Base-by-base conservation (phyloP, 176 grass and related monocot genomes). In the Carex cristatella region DNA sequence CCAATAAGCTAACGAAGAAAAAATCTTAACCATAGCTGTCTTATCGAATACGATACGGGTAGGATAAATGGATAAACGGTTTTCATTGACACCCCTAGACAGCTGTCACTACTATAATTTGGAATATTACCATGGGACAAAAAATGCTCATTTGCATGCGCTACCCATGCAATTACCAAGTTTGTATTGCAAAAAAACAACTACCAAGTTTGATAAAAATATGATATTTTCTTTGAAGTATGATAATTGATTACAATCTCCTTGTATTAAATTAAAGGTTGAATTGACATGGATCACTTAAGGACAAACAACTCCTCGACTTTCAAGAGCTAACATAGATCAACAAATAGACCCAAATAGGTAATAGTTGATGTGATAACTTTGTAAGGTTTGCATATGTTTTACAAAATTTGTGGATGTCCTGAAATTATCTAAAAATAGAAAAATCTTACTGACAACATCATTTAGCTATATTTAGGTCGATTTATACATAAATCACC, bases 311-410 rank as follows among this genome's bases (percentile, higher is more conserved):
- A 90, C 89, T 72, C 91, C 94, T 35, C 86, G 81, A 28, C 73
- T 94, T 88, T 90, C 90, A 85, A 87, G 90, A 94, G 89, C 86
- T 88, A 89, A 90, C 62, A 92, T 90, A 82, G 87, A 97, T 87
- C 91, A 92, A 81, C 89, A 89, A 82, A 85, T 88, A 82, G 94
- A 97, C 88, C 94, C 91, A 90, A 92, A 91, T 82, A 97, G 94
- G 94, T 97, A 92, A 70, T 75, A 56, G 75, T 55, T 7, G 27
- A 28, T 27, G 13, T 14, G 19, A 32, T 55, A 76, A 14, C 4
- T 55, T 32, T 15, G 14, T 76, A 54, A 48, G 55, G 55, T 76
- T 10, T 76, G 72, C 55, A 10, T 5, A 55, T 55, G 72, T 76
- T 76, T 76, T 54, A 31, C 72, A 76, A 76, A 76, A 30, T 76